Conservation (phyloP, 140 eudicot species). For the Oenanthe javanica region DNA sequence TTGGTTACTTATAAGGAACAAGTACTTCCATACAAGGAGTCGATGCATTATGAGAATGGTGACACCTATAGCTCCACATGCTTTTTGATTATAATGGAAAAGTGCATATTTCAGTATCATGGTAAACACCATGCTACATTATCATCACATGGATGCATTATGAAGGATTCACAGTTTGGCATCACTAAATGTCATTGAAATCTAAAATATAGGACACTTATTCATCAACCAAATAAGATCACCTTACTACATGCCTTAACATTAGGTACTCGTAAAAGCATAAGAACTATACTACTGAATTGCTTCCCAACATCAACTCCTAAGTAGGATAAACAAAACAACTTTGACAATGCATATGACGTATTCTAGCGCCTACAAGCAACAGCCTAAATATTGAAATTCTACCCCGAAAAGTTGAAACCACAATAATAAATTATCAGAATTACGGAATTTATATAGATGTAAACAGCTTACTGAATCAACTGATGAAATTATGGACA, state of each 20-base stretch:
- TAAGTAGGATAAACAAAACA: too few relatives aligned
- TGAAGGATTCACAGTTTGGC: background rate
- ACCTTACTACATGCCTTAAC: background rate
- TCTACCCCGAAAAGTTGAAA: background rate
- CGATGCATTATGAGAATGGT: background rate
- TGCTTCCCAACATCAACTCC: background rate
- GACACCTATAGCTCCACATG: background rate
- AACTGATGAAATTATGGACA: constrained; percentile 78
- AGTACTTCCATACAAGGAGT: background rate
- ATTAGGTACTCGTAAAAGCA: background rate
- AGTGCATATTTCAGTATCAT: background rate
- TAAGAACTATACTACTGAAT: background rate
- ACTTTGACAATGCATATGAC: background rate
- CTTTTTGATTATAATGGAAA: background rate
- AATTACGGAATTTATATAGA: background rate
- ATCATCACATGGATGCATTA: background rate
- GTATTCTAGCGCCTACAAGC: background rate
- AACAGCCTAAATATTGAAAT: background rate
- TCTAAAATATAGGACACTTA: background rate
- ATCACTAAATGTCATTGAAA: background rate
- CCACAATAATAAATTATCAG: background rate
- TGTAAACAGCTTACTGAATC: constrained; percentile 67
- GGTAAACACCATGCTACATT: background rate
- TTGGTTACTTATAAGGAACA: background rate
- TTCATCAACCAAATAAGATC: background rate